phyloP scores from a whole-genome alignment of 2,329 filamentous ascomycete species.

The Pseudogymnoascus sp. region DNA sequence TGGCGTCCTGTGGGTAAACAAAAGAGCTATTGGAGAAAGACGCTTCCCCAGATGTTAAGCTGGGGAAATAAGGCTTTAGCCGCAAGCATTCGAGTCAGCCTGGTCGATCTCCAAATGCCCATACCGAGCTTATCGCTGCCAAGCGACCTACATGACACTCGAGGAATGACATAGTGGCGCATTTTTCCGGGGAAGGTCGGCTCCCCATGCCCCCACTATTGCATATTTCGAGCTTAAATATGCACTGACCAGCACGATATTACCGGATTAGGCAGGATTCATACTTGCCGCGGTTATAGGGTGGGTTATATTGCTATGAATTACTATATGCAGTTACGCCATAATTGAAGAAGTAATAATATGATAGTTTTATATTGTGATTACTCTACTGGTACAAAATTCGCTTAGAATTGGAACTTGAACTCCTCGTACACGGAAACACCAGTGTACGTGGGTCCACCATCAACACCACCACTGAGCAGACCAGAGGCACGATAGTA shows the following conservation, averaged over 20 bases:
- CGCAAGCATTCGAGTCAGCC: not conserved
- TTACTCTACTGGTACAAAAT: not conserved
- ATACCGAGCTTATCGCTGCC: not conserved
- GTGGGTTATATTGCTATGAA: not conserved
- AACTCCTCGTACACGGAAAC: not conserved
- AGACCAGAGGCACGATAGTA: not conserved
- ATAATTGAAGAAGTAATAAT: not conserved
- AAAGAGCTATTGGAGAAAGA: not conserved
- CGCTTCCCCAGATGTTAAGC: not conserved
- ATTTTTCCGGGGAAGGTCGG: not conserved
- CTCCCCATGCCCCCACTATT: not conserved
- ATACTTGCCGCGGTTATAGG: not conserved
- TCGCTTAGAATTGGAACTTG: not conserved
- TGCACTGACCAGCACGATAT: not conserved
- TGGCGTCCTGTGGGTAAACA: not conserved
- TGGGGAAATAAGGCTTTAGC: not conserved
- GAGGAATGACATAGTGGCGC: not conserved
- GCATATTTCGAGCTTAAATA: conserved; percentile 3
- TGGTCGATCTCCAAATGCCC: not conserved
- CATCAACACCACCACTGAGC: not conserved
- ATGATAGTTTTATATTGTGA: not conserved
- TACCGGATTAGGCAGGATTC: not conserved
- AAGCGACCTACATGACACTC: not conserved
- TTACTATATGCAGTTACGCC: not conserved
- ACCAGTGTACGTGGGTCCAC: not conserved